Base-by-base conservation (phyloP, 352 stramenopile genomes). In the Globisporangium cystogenes region DNA sequence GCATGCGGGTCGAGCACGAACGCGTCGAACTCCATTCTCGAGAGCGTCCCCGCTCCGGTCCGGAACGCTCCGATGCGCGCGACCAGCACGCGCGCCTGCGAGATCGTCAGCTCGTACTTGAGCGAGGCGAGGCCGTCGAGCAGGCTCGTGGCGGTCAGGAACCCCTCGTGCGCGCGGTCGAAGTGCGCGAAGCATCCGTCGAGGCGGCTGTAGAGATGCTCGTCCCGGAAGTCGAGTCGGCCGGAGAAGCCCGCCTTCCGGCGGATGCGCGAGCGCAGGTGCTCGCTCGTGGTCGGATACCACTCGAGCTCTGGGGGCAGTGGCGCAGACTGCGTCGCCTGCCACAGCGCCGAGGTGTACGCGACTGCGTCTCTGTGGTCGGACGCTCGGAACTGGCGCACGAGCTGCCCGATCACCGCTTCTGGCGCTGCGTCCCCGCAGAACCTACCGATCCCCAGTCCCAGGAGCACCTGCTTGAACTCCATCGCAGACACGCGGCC, bases 21-120 rank as follows among this genome's bases (percentile, higher is more conserved):
- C 0, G 79, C 68, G 57, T 93, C 82, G 50, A 93, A 93, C 51
- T 93, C 82, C 51, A 81, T 84, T 39, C 82, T 70, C 18, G 82
- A 90, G 11, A 90, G 26, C 0, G 64, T 64, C 7, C 41, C 52
- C 16, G 56, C 70, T 18, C 29, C 57, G 24, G 81, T 71, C 27
- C 64, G 60, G 27, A 87, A 87, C 7, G 87, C 57, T 16, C 62
- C 64, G 18, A 84, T 71, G 11, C 47, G 55, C 1, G 46, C 36
- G 42, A 87, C 58, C 16, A 92, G 52, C 6, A 56, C 33, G 7
- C 62, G 45, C 6, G 81, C 40, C 57, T 90, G 74, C 1, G 65
- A 53, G 8, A 27, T 53, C 3, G 60, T 59, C 27, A 79, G 15
- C 1, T 74, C 50, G 24, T 80, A 85, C 26, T 81, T 58, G 35